phyloP scores from a whole-genome alignment of 805 yeast genomes.

The Ogataea henricii region DNA sequence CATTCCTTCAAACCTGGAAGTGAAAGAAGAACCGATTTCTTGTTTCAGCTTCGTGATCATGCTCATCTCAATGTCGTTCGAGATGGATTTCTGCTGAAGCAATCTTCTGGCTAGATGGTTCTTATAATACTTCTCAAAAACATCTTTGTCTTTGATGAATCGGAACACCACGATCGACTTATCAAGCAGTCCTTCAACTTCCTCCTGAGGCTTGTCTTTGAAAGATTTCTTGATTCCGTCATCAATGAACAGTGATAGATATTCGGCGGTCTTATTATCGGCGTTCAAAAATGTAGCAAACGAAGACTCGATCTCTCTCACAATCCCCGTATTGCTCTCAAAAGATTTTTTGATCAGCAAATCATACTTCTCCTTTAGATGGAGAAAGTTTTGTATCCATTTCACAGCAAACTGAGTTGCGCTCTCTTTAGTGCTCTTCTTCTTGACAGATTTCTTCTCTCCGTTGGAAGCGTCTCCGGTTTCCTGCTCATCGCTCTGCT shows the following conservation, averaged over 20 bases:
- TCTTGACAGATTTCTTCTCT: slow-evolving; percentile 19
- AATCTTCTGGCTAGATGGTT: slow-evolving; percentile 84
- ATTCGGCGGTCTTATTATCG: slow-evolving; percentile 52
- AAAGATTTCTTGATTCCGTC: slow-evolving; percentile 52
- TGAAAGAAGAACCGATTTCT: slow-evolving; percentile 78
- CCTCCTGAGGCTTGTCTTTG: slow-evolving; percentile 48
- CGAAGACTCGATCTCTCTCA: slow-evolving; percentile 59
- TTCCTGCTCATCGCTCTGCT: slow-evolving; percentile 22
- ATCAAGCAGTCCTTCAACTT: slow-evolving; percentile 48
- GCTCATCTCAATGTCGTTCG: slow-evolving; percentile 66
- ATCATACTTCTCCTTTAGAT: slow-evolving; percentile 52
- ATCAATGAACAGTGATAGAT: slow-evolving; percentile 58
- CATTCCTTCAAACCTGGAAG: slow-evolving; percentile 84
- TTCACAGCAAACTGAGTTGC: slow-evolving; percentile 57
- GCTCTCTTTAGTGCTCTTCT: slow-evolving; percentile 32
- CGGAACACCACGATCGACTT: slow-evolving; percentile 64
- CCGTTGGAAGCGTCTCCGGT: slow-evolving; percentile 2
- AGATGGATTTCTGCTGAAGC: slow-evolving; percentile 45
- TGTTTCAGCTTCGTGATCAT: slow-evolving; percentile 67
- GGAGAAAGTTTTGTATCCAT: slow-evolving; percentile 66
- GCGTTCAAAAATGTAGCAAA: slow-evolving; percentile 62
- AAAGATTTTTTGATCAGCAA: slow-evolving; percentile 50
- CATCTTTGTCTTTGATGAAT: slow-evolving; percentile 77
- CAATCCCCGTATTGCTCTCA: slow-evolving; percentile 48
- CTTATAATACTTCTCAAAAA: slow-evolving; percentile 82